phyloP scores from a whole-genome alignment of 2,329 filamentous ascomycete genomes.

The Cercospora zeae-maydis region DNA sequence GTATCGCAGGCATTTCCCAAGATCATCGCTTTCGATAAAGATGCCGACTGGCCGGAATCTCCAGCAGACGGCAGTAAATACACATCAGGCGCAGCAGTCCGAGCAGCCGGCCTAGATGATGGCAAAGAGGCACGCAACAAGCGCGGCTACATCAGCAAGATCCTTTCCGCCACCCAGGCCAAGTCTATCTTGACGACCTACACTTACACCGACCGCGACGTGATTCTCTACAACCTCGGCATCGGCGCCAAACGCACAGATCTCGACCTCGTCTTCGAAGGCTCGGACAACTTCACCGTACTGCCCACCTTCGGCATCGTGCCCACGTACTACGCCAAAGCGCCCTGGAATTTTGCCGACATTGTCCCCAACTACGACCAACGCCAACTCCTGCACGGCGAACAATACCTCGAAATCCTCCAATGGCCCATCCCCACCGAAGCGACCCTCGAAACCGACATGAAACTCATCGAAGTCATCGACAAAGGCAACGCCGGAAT shows the following conservation, averaged over 20 bases:
- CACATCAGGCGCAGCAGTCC: slow-evolving; percentile 15
- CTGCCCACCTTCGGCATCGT: slow-evolving; percentile 91
- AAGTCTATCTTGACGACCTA: slow-evolving; percentile 40
- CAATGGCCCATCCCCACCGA: slow-evolving; percentile 88
- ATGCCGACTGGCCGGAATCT: slow-evolving; percentile 79
- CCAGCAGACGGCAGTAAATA: slow-evolving; percentile 71
- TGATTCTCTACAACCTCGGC: slow-evolving; percentile 88
- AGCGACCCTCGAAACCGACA: slow-evolving; percentile 69
- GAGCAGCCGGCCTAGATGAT: slow-evolving; percentile 58
- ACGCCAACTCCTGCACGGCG: slow-evolving; percentile 97
- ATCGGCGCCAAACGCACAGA: slow-evolving; percentile 88
- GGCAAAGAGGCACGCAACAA: slow-evolving; percentile 31
- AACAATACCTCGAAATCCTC: slow-evolving; percentile 92
- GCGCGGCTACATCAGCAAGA: slow-evolving; percentile 59
- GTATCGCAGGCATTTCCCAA: slow-evolving; percentile 57
- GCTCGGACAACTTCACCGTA: slow-evolving; percentile 84
- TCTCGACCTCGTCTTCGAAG: slow-evolving; percentile 83
- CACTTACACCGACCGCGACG: slow-evolving; percentile 78
- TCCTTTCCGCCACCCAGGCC: slow-evolving; percentile 62
- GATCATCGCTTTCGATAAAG: slow-evolving; percentile 81
- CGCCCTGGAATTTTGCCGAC: slow-evolving; percentile 73
- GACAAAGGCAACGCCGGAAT: slow-evolving; percentile 92
- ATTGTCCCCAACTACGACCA: slow-evolving; percentile 93
- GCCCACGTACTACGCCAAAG: slow-evolving; percentile 78
- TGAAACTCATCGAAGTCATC: slow-evolving; percentile 83